Evolutionary conservation across 805 yeast genomes (phyloP), one percentile per base, ranked within the genome.

Genomic region (Candida caryicola): DNA sequence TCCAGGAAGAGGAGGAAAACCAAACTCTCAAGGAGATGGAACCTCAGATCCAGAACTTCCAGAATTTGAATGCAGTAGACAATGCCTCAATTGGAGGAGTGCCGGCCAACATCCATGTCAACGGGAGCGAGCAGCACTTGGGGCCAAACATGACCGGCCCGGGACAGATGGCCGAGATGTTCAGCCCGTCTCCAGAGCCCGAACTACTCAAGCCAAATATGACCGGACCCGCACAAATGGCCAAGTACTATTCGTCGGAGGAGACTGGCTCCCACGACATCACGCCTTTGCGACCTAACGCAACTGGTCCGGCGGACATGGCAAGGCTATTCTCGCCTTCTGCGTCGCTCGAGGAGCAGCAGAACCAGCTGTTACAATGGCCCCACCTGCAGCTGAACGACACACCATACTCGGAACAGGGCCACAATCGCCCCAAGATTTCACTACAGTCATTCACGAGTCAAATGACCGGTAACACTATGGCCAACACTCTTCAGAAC

Each of bases 21-120:
- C 84, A 82, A 48, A 84, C 80, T 31, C 66, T 84, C 23, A 77
- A 76, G 44, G 90, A 82, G 46, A 82, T 84, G 81, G 84, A 79
- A 49, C 82, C 84, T 9, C 82, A 84, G 10, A 76, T 83, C 39
- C 79, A 79, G 45, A 62, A 57, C 34, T 88, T 88, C 61, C 82
- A 78, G 36, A 81, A 85, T 52, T 82, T 88, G 39, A 77, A 81
- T 45, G 54, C 67, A 19, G 87, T 85, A 27, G 96, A 88, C 55
- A 79, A 86, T 38, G 89, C 82, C 3, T 76, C 85, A 31, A 73
- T 80, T 13, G 80, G 74, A 49, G 90, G 91, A n/a, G 74, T 75
- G 1, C 85, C 88, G 0, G 64, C 82, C 1, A 74, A 69, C 41
- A 64, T 76, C 30, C 80, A 71, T 46, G 54, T 69, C 23, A 59